Evolutionary conservation across 495 filamentous ascomycete species (phyloP), one percentile per base, ranked within the genome.

Genomic region (Terfezia claveryi): DNA sequence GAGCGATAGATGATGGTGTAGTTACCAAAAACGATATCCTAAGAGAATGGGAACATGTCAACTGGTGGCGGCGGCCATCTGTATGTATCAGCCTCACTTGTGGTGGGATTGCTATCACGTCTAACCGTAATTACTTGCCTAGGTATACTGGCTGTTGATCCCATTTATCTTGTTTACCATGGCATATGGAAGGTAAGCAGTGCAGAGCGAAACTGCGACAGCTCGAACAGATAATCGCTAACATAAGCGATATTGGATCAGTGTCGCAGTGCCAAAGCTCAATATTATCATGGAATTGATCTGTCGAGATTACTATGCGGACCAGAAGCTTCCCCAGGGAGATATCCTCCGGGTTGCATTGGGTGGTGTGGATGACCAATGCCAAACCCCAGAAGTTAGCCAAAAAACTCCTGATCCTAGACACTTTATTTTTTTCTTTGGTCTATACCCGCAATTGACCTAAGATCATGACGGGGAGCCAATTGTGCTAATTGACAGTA

Each of bases 71-170:
- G 59, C 77, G 58, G 59, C 85, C 85, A 17, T 84, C 81, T 23
- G 83, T 87, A 70, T 62, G 78, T 65, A 20, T 46, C 60, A 44
- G 50, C 10, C 16, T 36, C 5, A 27, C 17, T 20, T 4, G 11
- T 36, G 41, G 27, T 50, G 8, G 11, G 23, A 10, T 23, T 55
- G 20, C 11, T 54, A 10, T 14, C 17, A 7, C 54, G 20, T 32
- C 50, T 38, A 38, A 55, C 50, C 37, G 49, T 56, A 61, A 46
- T 61, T 38, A 27, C 38, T 6, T 20, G 4, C 54, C 53, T 54
- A 93, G 85, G 75, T 94, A 38, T 85, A 74, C 66, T 98, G 88
- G 85, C 69, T 98, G 14, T 61, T 98, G 10, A 78, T 76, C 0
- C 81, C 84, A 4, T 86, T 84, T 65, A 69, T 82, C 23, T 63